A percentile compares a stretch with the other conserved stretches of the same genome.
phyloP scores from a whole-genome alignment of 441 rosid species.

The Brassica hybrid region DNA sequence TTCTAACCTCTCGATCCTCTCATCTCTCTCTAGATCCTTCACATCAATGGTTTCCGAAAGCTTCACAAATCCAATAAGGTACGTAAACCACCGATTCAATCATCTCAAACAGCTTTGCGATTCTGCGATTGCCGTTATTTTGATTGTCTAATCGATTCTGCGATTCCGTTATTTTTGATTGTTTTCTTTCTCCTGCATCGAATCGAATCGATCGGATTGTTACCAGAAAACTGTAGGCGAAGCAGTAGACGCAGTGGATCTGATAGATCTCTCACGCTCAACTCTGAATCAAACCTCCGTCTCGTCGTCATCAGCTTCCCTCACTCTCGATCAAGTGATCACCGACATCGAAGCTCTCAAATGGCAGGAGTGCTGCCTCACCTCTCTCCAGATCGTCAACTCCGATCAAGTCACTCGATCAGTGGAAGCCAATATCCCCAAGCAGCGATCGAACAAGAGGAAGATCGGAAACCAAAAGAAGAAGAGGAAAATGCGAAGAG shows the following conservation, averaged over 20 bases:
- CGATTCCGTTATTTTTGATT: neutral
- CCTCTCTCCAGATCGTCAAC: slow-evolving; percentile 51
- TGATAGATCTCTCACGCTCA: slow-evolving; percentile 70
- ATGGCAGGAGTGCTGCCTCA: slow-evolving; percentile 75
- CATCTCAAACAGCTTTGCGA: neutral
- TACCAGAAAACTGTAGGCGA: slow-evolving; percentile 50
- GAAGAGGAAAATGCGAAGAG: neutral
- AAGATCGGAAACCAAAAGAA: slow-evolving; percentile 7
- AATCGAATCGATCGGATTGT: neutral
- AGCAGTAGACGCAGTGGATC: slow-evolving; percentile 52
- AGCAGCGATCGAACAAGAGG: slow-evolving; percentile 22
- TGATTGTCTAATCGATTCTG: neutral
- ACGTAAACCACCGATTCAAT: neutral
- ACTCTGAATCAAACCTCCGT: slow-evolving; percentile 54
- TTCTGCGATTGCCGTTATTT: neutral
- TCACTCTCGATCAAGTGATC: slow-evolving; percentile 48
- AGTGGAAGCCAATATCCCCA: neutral
- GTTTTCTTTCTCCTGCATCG: neutral
- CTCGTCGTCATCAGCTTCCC: slow-evolving; percentile 33
- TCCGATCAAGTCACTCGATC: slow-evolving; percentile 14
- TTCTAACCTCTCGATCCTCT: neutral
- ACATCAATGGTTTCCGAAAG: slow-evolving; percentile 65
- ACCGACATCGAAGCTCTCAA: slow-evolving; percentile 55
- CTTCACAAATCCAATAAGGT: slow-evolving; percentile 47
- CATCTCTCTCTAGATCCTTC: slow-evolving; percentile 51